Evolutionary conservation across 192 early-diverging fungal species (phyloP), one percentile per base, ranked within the genome.

Genomic region (Linderina pennispora): DNA sequence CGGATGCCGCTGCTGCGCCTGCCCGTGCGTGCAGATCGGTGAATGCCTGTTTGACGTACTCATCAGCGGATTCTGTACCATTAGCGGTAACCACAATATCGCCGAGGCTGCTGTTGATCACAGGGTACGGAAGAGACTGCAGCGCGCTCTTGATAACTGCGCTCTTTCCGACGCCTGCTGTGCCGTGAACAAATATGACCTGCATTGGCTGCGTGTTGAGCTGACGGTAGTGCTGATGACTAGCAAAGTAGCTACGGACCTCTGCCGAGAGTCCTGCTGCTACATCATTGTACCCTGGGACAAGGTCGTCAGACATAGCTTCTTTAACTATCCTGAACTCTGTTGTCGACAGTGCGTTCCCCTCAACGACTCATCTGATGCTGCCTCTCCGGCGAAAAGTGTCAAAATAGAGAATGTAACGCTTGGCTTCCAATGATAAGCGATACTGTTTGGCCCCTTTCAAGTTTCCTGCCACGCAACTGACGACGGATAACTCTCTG

Each of bases 141-240:
- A 71, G 34, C 2, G 60, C 60, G 13, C 42, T 17, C 1, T 36
- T 28, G n/a, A 71, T 51, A 11, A 63, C 26, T 2, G 52, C 51
- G 0, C 51, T 49, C 21, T 71, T 71, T 5, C 67, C 67, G 14
- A 52, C 51, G 16, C 67, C 67, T 10, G 59, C 16, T 20, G 51
- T 28, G 4, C 67, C 67, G 16, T 23, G 32, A 6, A 63, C 37
- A 24, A 33, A 59, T 0, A 62, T 34, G 8, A 53, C 21, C 38
- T 58, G 60, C 21, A 44, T 36, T 19, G 67, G 55, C 19, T 19
- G 24, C 11, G 55, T 44, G 14, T 38, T 22, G 17, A 71, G 38
- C 13, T 55, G 55, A 10, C 16, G 16, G 26, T 55, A 71, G 6
- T 40, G 23, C 1, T 46, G 18, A 13, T 48, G 42, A 36, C 33